A percentile compares a stretch with the other conserved stretches of the same genome.
These are phyloP conservation scores for Apiospora arundinis DNA, from an alignment of 2,329 filamentous ascomycete genomes.

Conservation along the genomic window DNA sequence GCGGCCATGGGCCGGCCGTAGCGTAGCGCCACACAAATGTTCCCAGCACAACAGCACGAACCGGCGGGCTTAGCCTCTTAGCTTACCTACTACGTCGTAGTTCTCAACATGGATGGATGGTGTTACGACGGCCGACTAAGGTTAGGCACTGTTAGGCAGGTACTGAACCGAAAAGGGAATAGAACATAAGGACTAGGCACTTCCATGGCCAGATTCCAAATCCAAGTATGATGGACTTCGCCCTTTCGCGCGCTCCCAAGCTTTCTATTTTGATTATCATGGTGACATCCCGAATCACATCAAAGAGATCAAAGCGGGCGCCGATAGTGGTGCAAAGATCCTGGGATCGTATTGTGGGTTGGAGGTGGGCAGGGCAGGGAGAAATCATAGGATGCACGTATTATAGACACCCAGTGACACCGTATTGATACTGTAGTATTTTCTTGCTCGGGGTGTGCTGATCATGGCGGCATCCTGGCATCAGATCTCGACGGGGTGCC, in stretches of 20 bases:
- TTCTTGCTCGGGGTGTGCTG: constrained; percentile 17
- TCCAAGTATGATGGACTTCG: neutral
- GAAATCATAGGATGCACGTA: constrained; percentile 12
- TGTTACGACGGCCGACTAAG: neutral
- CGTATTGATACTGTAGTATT: constrained; percentile 8
- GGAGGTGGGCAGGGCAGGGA: constrained; percentile 4
- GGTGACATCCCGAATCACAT: constrained; percentile 19
- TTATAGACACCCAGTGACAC: constrained; percentile 2
- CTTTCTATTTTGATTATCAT: constrained; percentile 18
- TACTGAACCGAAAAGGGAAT: neutral
- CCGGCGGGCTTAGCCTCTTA: neutral
- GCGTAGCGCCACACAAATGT: constrained; percentile 6
- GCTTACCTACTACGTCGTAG: neutral
- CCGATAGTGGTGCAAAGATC: constrained; percentile 15
- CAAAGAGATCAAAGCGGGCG: constrained; percentile 18
- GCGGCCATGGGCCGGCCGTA: constrained; percentile 8
- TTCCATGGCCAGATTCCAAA: neutral
- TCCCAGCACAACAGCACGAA: constrained; percentile 3
- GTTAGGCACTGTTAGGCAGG: neutral
- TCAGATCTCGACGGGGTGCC: constrained; percentile 18
- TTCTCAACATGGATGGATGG: neutral
- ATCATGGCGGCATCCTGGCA: constrained; percentile 21
- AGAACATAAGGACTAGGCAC: neutral
- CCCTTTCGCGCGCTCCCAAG: neutral
- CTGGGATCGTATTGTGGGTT: constrained; percentile 15